phyloP scores from a whole-genome alignment of 352 stramenopile genomes.

The Pythium oligandrum region DNA sequence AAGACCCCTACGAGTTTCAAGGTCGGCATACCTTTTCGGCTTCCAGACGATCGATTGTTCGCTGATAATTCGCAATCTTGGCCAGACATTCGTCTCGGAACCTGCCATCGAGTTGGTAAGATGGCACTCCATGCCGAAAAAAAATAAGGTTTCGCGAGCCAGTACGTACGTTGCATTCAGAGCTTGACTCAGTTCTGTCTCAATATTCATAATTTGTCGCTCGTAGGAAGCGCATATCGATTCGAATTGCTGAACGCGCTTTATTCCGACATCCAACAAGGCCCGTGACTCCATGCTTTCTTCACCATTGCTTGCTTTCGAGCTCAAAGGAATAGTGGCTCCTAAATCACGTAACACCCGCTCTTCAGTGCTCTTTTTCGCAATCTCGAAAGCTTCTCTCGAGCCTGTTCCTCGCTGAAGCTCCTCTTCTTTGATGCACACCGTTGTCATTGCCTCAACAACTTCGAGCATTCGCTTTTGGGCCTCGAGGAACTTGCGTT shows the following conservation, averaged over 20 bases:
- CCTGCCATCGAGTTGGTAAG: constrained; percentile 2
- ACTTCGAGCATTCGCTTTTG: constrained; percentile 50
- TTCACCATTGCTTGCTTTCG: not conserved
- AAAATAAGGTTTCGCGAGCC: no score
- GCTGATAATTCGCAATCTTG: constrained; percentile 32
- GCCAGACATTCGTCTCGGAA: constrained; percentile 31
- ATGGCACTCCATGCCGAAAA: no score
- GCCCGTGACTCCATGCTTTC: constrained; percentile 38
- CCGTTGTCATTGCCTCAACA: constrained; percentile 35
- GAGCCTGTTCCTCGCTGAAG: constrained; percentile 15
- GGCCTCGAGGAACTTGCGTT: constrained; percentile 41
- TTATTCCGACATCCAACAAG: constrained; percentile 30
- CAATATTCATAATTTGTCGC: constrained; percentile 37
- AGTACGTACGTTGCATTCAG: constrained; percentile 33
- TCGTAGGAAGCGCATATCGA: constrained; percentile 41
- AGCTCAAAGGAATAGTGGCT: constrained; percentile 6
- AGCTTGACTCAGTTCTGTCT: constrained; percentile 42
- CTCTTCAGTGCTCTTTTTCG: constrained; percentile 30
- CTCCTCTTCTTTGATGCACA: constrained; percentile 38
- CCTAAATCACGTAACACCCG: constrained; percentile 47
- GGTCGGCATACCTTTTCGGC: constrained; percentile 23
- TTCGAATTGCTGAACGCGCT: constrained; percentile 38
- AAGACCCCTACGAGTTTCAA: no score
- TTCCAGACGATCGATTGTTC: constrained; percentile 23
- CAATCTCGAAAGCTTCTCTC: constrained; percentile 10